These are phyloP conservation scores for Triglochin maritima DNA, from an alignment of 106 monocot species.

Conservation along the genomic window DNA sequence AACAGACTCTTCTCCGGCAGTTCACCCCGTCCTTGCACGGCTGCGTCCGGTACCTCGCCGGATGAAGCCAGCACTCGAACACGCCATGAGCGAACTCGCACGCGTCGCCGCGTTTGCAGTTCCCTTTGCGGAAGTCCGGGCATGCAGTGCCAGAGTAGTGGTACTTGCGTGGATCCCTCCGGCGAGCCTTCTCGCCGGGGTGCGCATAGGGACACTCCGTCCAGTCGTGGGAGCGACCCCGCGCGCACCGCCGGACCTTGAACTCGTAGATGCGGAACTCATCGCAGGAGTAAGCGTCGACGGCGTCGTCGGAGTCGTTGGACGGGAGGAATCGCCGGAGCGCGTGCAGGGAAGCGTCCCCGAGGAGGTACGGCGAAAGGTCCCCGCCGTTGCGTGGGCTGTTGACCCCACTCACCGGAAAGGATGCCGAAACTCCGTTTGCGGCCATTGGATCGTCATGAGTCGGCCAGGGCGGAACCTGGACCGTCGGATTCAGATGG, in stretches of 20 bases:
- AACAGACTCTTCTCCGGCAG: constrained; percentile 16
- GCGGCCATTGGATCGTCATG: not conserved
- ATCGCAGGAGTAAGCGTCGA: constrained; percentile 16
- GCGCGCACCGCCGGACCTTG: constrained; percentile 19
- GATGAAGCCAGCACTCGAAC: not conserved
- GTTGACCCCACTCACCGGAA: not conserved
- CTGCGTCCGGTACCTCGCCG: constrained; percentile 18
- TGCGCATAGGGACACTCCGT: constrained; percentile 28
- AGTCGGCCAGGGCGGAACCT: not conserved
- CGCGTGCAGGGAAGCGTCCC: constrained; percentile 1
- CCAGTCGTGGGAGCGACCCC: constrained; percentile 25
- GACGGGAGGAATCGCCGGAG: constrained; percentile 6
- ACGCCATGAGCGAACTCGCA: constrained; percentile 18
- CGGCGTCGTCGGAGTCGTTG: not conserved
- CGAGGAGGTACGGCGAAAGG: constrained; percentile 5
- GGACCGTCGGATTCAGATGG: not conserved
- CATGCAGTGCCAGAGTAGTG: constrained; percentile 21
- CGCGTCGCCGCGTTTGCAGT: constrained; percentile 21
- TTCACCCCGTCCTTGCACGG: constrained; percentile 15
- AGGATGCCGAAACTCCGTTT: not conserved
- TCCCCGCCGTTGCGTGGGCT: not conserved
- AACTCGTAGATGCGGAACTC: constrained; percentile 30
- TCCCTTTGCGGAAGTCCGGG: constrained; percentile 25
- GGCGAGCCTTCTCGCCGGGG: constrained; percentile 22
- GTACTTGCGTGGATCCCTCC: constrained; percentile 20